These are phyloP conservation scores for Melampsora abietis-canadensis DNA, from an alignment of 1,284 basidiomycete species.

Conservation along the genomic window DNA sequence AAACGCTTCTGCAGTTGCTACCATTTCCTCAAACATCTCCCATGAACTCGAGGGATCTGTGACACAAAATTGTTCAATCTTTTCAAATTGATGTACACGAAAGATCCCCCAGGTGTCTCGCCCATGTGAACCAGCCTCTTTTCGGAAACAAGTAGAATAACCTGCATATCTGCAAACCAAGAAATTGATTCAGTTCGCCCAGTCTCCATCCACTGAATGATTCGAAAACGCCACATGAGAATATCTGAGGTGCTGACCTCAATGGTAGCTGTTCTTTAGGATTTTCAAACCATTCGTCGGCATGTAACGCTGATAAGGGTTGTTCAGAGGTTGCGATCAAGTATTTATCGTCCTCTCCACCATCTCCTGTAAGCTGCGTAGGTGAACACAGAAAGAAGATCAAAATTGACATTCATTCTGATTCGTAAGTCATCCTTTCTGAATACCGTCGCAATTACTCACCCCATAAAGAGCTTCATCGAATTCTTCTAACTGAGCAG, in stretches of 20 bases:
- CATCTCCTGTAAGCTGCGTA: constrained; percentile 62
- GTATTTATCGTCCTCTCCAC: constrained; percentile 91
- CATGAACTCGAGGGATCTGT: constrained; percentile 91
- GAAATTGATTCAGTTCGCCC: background rate
- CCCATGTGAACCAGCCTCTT: constrained; percentile 94
- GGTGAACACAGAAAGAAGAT: too few species aligned
- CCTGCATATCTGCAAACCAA: constrained; percentile 57
- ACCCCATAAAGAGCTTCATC: constrained; percentile 98
- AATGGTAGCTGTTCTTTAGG: constrained; percentile 86
- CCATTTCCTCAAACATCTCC: constrained; percentile 88
- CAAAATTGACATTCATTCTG: too few species aligned
- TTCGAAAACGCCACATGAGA: too few species aligned
- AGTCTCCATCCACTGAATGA: too few species aligned
- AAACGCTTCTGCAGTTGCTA: constrained; percentile 83
- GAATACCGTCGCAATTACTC: constrained; percentile 19
- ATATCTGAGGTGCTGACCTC: constrained; percentile 52
- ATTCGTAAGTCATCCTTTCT: background rate
- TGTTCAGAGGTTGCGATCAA: constrained; percentile 98
- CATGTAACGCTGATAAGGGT: constrained; percentile 91
- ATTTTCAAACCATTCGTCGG: constrained; percentile 94
- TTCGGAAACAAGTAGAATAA: constrained; percentile 93
- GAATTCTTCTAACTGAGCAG: constrained; percentile 94
- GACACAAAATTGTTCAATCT: constrained; percentile 94
- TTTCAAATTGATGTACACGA: constrained; percentile 99
- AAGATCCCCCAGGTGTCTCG: constrained; percentile 99